Base-by-base conservation (phyloP, 2,329 filamentous ascomycete genomes). In the Hypoxylon sp. region DNA sequence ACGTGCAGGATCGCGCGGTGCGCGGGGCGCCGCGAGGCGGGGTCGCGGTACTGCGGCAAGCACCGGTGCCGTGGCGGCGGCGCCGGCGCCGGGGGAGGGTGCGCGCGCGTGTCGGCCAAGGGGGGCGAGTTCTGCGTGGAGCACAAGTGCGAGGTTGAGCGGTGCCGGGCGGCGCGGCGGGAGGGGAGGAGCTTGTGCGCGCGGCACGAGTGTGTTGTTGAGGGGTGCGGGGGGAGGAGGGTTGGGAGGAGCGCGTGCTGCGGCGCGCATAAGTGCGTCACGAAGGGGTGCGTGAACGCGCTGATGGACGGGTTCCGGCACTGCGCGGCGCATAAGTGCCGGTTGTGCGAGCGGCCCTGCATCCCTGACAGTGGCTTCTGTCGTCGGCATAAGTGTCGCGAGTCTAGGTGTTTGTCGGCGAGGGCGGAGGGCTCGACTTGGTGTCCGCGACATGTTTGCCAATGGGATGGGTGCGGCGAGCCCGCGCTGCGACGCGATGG, bases 201-300 rank as follows among this genome's bases (percentile, higher is more conserved):
- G 8, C 55, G 59, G 4, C 66, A 69, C 45, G 66, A 61, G 53
- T 69, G 66, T 28, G 28, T 38, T 1, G 45, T 61, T 18, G 48
- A 51, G 28, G 56, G 28, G 2, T 69, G 66, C 22, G 1, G 6
- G 22, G 63, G 22, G 16, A 30, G 63, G 6, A 33, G 63, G 22
- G 46, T 61, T 14, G 63, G 64, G n/a, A 58, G 46, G 38, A 66
- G 63, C 24, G 36, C 22, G 45, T 69, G 60, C 44, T 69, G 67
- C 40, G 54, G 54, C 7, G 55, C 61, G 30, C 67, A 69, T 24
- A 69, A 69, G 52, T 69, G 67, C 38, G 64, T 61, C n/a, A 63
- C 55, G 12, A 56, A 61, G 33, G 67, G 58, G 40, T 69, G 67
- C 20, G 32, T 20, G 8, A 56, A 65, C 2, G 12, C 42, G 36